These are phyloP conservation scores for Datisca glomerata DNA, from an alignment of 306 rosid genomes.

Conservation along the genomic window DNA sequence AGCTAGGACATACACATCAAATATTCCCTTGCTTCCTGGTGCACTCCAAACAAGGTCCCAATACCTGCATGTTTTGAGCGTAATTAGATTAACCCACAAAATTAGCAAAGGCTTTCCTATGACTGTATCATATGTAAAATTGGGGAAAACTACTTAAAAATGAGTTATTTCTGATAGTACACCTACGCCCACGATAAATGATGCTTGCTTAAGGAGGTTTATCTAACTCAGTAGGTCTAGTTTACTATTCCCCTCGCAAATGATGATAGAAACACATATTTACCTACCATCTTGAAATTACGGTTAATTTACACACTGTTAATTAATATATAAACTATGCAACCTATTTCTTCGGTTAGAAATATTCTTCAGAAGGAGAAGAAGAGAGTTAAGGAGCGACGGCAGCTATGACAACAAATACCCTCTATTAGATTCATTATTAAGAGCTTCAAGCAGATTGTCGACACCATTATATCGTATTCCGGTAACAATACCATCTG, in stretches of 20 bases:
- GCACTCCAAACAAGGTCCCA: conserved; percentile 98
- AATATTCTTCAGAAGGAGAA: not conserved
- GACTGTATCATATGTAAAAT: not conserved
- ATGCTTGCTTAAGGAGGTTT: not conserved
- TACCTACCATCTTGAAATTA: too few relatives aligned
- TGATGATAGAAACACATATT: not conserved
- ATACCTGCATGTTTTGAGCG: conserved; percentile 39
- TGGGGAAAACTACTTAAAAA: not conserved
- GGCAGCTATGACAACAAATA: conserved; percentile 13
- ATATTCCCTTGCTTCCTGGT: conserved; percentile 72
- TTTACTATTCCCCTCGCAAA: not conserved
- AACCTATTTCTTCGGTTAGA: not conserved
- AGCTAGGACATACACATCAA: conserved; percentile 68
- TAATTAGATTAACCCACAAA: too few relatives aligned
- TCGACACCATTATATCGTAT: conserved; percentile 61
- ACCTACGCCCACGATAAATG: not conserved
- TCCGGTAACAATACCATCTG: conserved; percentile 78
- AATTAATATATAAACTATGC: too few relatives aligned
- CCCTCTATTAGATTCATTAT: conserved; percentile 81
- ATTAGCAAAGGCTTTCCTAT: not conserved
- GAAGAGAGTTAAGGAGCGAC: conserved; percentile 3
- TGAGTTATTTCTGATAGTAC: not conserved
- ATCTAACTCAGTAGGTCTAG: not conserved
- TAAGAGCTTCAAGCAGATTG: conserved; percentile 84
- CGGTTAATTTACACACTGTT: not conserved